Evolutionary conservation across 352 stramenopile species (phyloP).

Genomic region (Phytopythium montanum): DNA sequence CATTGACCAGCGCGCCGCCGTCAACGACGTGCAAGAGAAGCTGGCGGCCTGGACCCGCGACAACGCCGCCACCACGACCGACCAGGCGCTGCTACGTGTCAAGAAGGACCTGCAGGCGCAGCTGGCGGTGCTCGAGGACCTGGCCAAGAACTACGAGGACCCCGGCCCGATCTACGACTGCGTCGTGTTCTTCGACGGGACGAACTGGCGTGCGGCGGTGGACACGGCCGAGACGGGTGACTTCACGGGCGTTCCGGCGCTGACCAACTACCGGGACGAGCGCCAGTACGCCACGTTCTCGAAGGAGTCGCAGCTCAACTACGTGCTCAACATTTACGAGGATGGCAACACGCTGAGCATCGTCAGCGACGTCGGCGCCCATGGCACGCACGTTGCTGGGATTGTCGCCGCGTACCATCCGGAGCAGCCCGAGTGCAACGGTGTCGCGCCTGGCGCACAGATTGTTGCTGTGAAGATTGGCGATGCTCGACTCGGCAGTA

Average conservation of each 20-base stretch:
- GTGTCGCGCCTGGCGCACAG: constrained; percentile 92
- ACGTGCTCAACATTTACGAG: constrained; percentile 94
- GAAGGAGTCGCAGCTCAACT: constrained; percentile 93
- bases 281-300: constrained; percentile 86
- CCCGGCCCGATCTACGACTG: constrained; percentile 91
- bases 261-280: constrained; percentile 81
- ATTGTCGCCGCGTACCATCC: constrained; percentile 92
- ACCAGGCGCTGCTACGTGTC: constrained; percentile 32
- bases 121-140: constrained; percentile 65
- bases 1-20: constrained; percentile 50
- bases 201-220: constrained; percentile 78
- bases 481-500: constrained; percentile 90
- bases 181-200: constrained; percentile 88
- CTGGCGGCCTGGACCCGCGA: constrained; percentile 50
- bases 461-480: constrained; percentile 95
- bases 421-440: constrained; percentile 86
- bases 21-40: constrained; percentile 62
- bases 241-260: constrained; percentile 51
- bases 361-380: constrained; percentile 90
- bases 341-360: constrained; percentile 91
- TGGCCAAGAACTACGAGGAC: constrained; percentile 83
- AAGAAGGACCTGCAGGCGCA: constrained; percentile 86
- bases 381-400: constrained; percentile 95
- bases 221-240: constrained; percentile 86
- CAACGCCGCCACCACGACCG: constrained; percentile 68